These are phyloP conservation scores for Phytophthora pisi DNA, from an alignment of 352 stramenopile species.

Conservation along the genomic window DNA sequence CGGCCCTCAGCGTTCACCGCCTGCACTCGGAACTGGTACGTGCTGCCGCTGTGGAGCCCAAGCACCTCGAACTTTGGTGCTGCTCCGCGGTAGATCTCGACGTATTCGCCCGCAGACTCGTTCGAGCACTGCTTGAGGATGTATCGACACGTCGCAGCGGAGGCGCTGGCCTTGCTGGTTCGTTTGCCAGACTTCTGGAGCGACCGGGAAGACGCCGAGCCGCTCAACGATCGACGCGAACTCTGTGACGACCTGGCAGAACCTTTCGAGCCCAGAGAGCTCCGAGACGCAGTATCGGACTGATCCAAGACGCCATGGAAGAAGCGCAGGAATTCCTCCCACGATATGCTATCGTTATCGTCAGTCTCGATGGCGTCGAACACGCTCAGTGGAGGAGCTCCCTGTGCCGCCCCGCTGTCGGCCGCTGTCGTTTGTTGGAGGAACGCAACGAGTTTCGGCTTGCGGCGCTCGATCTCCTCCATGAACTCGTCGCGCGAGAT, in stretches of 20 bases:
- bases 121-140: conserved; percentile 89
- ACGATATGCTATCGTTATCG: conserved; percentile 89
- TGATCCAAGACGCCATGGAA: conserved; percentile 72
- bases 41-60: conserved; percentile 76
- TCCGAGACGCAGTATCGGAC: conserved; percentile 28
- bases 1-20: conserved; percentile 79
- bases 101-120: conserved; percentile 79
- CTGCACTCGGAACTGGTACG: conserved; percentile 92
- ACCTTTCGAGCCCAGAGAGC: conserved; percentile 18
- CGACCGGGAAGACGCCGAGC: conserved; percentile 20
- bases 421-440: conserved; percentile 61
- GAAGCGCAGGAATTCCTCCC: conserved; percentile 84
- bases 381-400: conserved; percentile 51
- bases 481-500: conserved; percentile 89
- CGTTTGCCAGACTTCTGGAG: conserved; percentile 30
- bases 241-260: conserved; percentile 20
- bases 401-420: conserved; percentile 6
- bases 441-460: conserved; percentile 77
- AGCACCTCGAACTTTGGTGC: conserved; percentile 77
- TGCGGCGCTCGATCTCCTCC: conserved; percentile 82
- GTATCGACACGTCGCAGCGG: conserved; percentile 55
- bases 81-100: conserved; percentile 84
- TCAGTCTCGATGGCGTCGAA: conserved; percentile 92
- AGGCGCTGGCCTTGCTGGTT: conserved; percentile 9
- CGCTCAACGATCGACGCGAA: conserved; percentile 21